Percentiles rank a stretch among this genome's conserved stretches.
Conservation (phyloP, 192 early-diverging fungal species). For the Podila minutissima region DNA sequence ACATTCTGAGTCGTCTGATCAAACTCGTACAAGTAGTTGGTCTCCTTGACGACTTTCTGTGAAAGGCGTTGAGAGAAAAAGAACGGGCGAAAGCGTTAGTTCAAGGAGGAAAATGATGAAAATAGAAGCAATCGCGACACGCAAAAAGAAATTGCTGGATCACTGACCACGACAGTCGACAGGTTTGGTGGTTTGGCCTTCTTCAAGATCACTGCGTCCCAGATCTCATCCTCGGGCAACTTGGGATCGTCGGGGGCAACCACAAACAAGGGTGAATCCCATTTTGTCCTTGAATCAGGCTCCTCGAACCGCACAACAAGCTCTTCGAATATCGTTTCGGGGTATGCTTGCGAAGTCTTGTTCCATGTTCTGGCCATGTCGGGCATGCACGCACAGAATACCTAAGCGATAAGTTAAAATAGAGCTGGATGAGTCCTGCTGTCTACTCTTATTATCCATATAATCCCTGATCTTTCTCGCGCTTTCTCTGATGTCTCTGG, state of each 20-base stretch:
- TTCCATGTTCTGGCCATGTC: slow-evolving; percentile 42
- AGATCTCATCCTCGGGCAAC: slow-evolving; percentile 75
- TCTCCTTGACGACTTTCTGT: slow-evolving; percentile 87
- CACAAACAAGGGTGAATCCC: slow-evolving; percentile 98
- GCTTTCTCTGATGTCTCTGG: not conserved
- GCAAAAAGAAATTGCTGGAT: not conserved
- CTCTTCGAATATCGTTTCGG: slow-evolving; percentile 73
- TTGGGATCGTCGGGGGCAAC: slow-evolving; percentile 76
- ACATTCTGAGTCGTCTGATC: slow-evolving; percentile 85
- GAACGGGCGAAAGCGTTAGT: not conserved
- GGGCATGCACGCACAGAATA: slow-evolving; percentile 41
- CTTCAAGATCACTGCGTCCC: slow-evolving; percentile 77
- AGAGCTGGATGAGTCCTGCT: not conserved
- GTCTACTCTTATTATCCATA: not conserved
- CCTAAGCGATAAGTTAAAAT: not conserved
- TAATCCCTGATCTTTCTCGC: not conserved
- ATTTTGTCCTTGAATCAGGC: slow-evolving; percentile 87
- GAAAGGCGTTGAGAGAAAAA: not conserved
- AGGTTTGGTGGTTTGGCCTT: slow-evolving; percentile 84
- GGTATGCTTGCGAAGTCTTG: slow-evolving; percentile 39
- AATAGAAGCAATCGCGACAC: not conserved
- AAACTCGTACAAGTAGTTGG: slow-evolving; percentile 93
- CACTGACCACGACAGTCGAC: slow-evolving; percentile 80
- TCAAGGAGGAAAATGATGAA: too few relatives aligned
- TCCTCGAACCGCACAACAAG: slow-evolving; percentile 94